A percentile compares a stretch with the other conserved stretches of the same genome.
phyloP scores from a whole-genome alignment of 1,139 yeast species.

The Kurtzmaniella natalensis region DNA sequence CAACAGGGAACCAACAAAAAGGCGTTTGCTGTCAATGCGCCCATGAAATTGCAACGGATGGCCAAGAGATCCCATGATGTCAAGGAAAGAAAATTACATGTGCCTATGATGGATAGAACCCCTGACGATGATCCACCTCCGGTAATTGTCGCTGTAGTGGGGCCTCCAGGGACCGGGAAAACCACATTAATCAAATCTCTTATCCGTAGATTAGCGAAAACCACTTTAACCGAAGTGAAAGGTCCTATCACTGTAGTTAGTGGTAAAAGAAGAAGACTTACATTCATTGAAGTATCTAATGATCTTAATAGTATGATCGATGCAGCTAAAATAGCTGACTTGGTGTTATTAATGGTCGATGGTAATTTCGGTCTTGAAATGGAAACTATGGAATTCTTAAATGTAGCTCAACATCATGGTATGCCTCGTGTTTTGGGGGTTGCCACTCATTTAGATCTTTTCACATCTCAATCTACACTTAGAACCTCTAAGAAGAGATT shows the following conservation, averaged over 20 bases:
- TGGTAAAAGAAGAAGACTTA: slow-evolving; percentile 88
- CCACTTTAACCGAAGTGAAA: slow-evolving; percentile 75
- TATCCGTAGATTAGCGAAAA: slow-evolving; percentile 85
- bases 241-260: slow-evolving; percentile 99
- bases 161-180: slow-evolving; percentile 99
- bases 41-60: slow-evolving; percentile 79
- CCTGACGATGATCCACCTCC: slow-evolving; percentile 99
- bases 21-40: slow-evolving; percentile 93
- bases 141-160: slow-evolving; percentile 91
- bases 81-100: slow-evolving; percentile 83
- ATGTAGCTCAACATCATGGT: slow-evolving; percentile 96
- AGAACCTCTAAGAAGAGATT: slow-evolving; percentile 89
- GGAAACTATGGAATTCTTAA: slow-evolving; percentile 99
- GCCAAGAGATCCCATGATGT: slow-evolving; percentile 85
- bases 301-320: slow-evolving; percentile 96
- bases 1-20: slow-evolving; percentile 89
- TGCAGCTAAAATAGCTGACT: slow-evolving; percentile 91
- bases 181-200: slow-evolving; percentile 88
- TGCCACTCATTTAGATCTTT: slow-evolving; percentile 91
- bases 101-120: slow-evolving; percentile 95
- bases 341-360: slow-evolving; percentile 83
- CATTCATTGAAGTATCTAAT: slow-evolving; percentile 89
- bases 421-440: slow-evolving; percentile 97
- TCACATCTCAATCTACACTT: slow-evolving; percentile 83
- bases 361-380: slow-evolving; percentile 98